Conservation (phyloP, 1,139 yeast species). For the Taphrina wiesneri region DNA sequence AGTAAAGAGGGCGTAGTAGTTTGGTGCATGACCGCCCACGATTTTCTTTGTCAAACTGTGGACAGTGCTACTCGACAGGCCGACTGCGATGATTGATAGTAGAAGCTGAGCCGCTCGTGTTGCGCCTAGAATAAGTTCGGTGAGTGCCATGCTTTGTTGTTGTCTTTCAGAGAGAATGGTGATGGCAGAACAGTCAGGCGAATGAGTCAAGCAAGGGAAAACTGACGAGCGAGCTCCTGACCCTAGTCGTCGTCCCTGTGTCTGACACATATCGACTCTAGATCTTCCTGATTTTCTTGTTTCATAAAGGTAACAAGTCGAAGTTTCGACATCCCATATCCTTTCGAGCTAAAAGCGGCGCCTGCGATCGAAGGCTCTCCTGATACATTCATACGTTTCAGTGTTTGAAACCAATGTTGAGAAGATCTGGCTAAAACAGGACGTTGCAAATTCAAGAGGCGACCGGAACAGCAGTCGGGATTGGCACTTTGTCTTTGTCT, state of each 20-base stretch:
- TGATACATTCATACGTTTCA: background rate
- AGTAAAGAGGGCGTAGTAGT: slow-evolving; percentile 17
- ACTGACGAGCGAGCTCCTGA: too few relatives aligned
- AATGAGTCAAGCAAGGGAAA: too few relatives aligned
- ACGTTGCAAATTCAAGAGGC: background rate
- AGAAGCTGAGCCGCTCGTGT: slow-evolving; percentile 15
- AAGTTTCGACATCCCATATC: too few relatives aligned
- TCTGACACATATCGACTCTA: background rate
- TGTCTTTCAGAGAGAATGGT: background rate
- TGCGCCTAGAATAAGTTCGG: slow-evolving; percentile 25
- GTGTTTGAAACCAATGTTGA: background rate
- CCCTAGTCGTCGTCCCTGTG: too few relatives aligned
- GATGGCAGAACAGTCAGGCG: too few relatives aligned
- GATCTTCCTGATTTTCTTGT: background rate
- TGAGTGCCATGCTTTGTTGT: slow-evolving; percentile 15
- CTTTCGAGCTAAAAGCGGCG: background rate
- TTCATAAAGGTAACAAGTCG: background rate
- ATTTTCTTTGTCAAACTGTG: background rate
- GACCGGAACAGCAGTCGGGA: background rate
- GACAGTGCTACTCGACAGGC: slow-evolving; percentile 16
- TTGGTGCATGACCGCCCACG: slow-evolving; percentile 19
- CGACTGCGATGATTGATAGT: slow-evolving; percentile 16
- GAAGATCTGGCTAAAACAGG: background rate
- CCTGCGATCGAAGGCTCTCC: background rate
- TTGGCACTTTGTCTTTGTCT: background rate